A percentile compares a stretch with the other conserved stretches of the same genome.
phyloP scores from a whole-genome alignment of 2,329 filamentous ascomycete genomes.

The Venturia carpophila region DNA sequence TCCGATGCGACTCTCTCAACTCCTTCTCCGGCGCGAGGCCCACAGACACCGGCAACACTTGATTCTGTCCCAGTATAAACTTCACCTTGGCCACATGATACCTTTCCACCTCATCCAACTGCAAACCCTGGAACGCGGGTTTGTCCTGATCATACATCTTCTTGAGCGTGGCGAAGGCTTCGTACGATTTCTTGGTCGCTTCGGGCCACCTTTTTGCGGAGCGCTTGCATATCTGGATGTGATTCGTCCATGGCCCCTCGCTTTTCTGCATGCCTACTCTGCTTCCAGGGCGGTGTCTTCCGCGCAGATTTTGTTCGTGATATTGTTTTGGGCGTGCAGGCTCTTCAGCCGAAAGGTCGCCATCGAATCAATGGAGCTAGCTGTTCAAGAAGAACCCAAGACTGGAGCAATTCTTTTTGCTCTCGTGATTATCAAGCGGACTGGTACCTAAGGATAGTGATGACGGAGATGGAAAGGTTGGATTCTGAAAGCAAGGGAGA shows the following conservation, averaged over 20 bases:
- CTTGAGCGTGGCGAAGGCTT: not conserved
- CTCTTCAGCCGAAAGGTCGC: not conserved
- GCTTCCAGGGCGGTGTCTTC: not conserved
- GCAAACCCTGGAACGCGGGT: not conserved
- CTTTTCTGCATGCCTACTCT: not conserved
- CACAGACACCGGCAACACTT: not conserved
- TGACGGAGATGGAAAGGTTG: not conserved
- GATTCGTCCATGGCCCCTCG: not conserved
- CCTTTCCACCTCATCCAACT: not conserved
- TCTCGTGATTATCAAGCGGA: too few species aligned
- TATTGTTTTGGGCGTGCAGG: not conserved
- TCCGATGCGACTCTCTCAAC: not conserved
- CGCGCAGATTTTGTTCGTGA: conserved; percentile 5
- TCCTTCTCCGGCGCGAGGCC: not conserved
- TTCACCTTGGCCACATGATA: conserved; percentile 6
- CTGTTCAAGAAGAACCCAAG: not conserved
- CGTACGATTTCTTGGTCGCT: conserved; percentile 4
- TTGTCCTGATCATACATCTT: conserved; percentile 5
- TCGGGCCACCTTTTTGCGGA: not conserved
- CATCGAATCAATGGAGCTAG: not conserved
- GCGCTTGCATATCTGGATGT: not conserved
- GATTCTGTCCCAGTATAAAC: not conserved
- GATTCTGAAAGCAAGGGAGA: not conserved
- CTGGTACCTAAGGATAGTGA: not conserved
- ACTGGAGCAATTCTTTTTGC: not conserved